Evolutionary conservation across 768 basidiomycete species (phyloP), one percentile per base, ranked within the genome.

Genomic region (Pleurotus djamor): DNA sequence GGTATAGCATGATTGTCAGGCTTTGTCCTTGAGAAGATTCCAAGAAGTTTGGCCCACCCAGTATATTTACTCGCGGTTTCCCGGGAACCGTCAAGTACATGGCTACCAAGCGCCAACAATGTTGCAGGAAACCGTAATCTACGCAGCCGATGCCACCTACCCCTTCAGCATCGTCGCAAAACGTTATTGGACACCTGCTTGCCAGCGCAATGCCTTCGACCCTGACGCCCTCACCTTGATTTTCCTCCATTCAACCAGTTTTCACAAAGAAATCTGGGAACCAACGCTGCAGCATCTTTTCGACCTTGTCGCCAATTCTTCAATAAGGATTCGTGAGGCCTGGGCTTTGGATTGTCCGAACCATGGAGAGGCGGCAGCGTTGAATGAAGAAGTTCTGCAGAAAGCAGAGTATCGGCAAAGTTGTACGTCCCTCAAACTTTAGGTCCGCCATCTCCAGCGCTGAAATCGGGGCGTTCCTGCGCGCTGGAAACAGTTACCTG

Each of bases 221-320:
- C 73, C 72, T 5, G 71, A 78, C 37, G 84, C 80, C 4, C 66
- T 82, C 59, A 88, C 87, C 0, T 73, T 88, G 36, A 71, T 89
- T 35, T 65, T 87, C n/a, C 72, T 88, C 2, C 88, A 89, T 67
- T 83, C 86, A 4, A 89, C 88, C 2, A 86, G 87, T 67, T 89
- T 87, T 64, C 87, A 88, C 72, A 89, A 89, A 68, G 88, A 90
- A 71, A 85, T 82, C 2, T 89, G 85, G 86, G 85, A 87, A 62
- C 85, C 88, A 1, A 78, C 81, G 3, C 63, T 89, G 12, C 74
- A 76, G 21, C 73, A 72, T 12, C 62, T 90, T 21, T 83, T 87
- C 52, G 48, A 69, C 0, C 67, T 74, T 28, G 67, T 71, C 14
- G 45, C 59, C 38, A 52, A 54, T 34, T 49, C 60, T 9, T 51